phyloP scores from a whole-genome alignment of 139 green algal species.

The Axilococcus clingmanii region DNA sequence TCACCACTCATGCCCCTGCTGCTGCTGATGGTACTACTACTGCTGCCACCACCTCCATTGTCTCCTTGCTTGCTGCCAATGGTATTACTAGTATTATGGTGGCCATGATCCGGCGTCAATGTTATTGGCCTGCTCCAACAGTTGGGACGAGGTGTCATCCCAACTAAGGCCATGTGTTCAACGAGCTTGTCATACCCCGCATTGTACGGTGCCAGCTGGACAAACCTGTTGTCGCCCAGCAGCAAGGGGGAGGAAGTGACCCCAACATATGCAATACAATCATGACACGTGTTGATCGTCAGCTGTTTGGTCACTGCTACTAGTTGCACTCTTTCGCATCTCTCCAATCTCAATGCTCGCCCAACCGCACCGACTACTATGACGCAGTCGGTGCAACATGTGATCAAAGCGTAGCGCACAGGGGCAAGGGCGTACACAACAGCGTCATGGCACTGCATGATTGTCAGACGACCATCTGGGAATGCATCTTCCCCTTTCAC shows the following conservation, averaged over 20 bases:
- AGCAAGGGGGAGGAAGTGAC: constrained; percentile 53
- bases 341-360: constrained; percentile 56
- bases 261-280: constrained; percentile 73
- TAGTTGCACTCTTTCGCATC: constrained; percentile 67
- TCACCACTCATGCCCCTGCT: not conserved
- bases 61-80: constrained; percentile 7
- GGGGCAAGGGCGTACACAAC: constrained; percentile 77
- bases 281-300: constrained; percentile 62
- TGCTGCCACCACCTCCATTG: constrained; percentile 14
- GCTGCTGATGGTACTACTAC: constrained; percentile 16
- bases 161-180: constrained; percentile 45
- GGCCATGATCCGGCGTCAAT: constrained; percentile 33
- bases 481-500: constrained; percentile 62
- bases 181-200: constrained; percentile 57
- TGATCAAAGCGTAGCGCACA: constrained; percentile 57
- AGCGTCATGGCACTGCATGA: constrained; percentile 77
- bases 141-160: constrained; percentile 49
- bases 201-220: constrained; percentile 75
- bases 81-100: not conserved
- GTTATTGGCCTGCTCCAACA: constrained; percentile 52
- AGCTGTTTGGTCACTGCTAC: constrained; percentile 41
- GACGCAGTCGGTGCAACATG: constrained; percentile 73
- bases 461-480: constrained; percentile 1
- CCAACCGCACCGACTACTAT: constrained; percentile 62
- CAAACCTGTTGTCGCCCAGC: constrained; percentile 67